These are phyloP conservation scores for Polysphondylium violaceum DNA, from an alignment of 78 protist genomes.

Conservation along the genomic window DNA sequence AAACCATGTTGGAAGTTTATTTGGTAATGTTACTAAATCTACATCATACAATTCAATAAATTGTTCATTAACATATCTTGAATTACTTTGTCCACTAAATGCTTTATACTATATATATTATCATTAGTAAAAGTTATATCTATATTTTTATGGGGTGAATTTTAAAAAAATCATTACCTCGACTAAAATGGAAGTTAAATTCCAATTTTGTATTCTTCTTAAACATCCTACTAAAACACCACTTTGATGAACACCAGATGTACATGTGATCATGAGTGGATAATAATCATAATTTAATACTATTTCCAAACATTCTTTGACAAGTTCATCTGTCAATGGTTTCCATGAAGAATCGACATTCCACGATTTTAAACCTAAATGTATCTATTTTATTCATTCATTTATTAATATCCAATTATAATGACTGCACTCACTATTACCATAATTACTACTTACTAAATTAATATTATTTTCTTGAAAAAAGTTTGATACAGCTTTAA, in stretches of 20 bases:
- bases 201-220: constrained; percentile 90
- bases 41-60: constrained; percentile 96
- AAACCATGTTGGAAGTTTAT: constrained; percentile 86
- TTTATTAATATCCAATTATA: neutral
- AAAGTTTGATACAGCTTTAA: constrained; percentile 81
- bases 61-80: constrained; percentile 93
- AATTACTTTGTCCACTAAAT: constrained; percentile 75
- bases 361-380: constrained; percentile 89
- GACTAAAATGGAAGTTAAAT: constrained; percentile 83
- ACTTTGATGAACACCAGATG: constrained; percentile 90
- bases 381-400: constrained; percentile 56
- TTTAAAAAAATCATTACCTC: constrained; percentile 70
- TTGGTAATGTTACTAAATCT: constrained; percentile 93
- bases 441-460: constrained; percentile 47
- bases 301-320: constrained; percentile 90
- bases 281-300: constrained; percentile 81
- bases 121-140: neutral
- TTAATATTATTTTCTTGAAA: constrained; percentile 80
- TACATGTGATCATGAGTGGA: constrained; percentile 90
- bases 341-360: constrained; percentile 86
- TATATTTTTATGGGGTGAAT: neutral
- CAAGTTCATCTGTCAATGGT: constrained; percentile 87
- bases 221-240: constrained; percentile 92
- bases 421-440: neutral
- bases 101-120: constrained; percentile 31